These are phyloP conservation scores for Amauroascus verrucosus DNA, from an alignment of 2,329 filamentous ascomycete genomes.

Conservation along the genomic window DNA sequence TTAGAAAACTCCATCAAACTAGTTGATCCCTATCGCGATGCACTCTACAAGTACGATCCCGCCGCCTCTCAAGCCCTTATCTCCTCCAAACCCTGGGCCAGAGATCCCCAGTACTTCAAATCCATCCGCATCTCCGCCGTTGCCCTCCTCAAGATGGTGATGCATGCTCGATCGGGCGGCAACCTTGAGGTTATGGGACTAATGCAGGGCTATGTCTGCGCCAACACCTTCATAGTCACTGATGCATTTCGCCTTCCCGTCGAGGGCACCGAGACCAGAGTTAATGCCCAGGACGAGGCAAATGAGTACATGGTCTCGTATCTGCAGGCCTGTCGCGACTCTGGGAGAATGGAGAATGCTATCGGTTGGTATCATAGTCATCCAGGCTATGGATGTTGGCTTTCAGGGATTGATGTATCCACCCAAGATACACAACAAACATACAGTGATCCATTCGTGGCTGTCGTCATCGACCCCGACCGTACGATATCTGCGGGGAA, in stretches of 20 bases:
- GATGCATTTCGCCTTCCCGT: constrained; percentile 90
- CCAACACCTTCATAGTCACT: constrained; percentile 76
- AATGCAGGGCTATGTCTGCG: constrained; percentile 89
- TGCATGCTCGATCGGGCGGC: constrained; percentile 94
- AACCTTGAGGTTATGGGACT: constrained; percentile 92
- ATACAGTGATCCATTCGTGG: constrained; percentile 82
- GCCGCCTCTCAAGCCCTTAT: constrained; percentile 57
- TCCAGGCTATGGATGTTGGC: constrained; percentile 95
- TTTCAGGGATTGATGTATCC: constrained; percentile 86
- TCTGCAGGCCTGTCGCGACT: constrained; percentile 60
- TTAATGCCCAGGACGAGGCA: constrained; percentile 90
- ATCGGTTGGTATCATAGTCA: constrained; percentile 98
- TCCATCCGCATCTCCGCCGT: constrained; percentile 86
- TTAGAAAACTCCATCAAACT: constrained; percentile 76
- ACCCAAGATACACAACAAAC: constrained; percentile 80
- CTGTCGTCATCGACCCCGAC: constrained; percentile 92
- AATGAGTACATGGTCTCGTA: constrained; percentile 96
- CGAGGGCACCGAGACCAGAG: constrained; percentile 94
- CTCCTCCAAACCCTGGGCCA: constrained; percentile 60
- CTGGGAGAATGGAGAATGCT: constrained; percentile 76
- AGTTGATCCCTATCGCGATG: constrained; percentile 77
- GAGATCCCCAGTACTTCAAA: constrained; percentile 80
- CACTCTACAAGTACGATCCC: constrained; percentile 74
- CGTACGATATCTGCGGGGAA: constrained; percentile 89
- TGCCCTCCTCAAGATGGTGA: constrained; percentile 95